phyloP scores from a whole-genome alignment of 2,329 filamentous ascomycete species.

The Trichoderma sp. region DNA sequence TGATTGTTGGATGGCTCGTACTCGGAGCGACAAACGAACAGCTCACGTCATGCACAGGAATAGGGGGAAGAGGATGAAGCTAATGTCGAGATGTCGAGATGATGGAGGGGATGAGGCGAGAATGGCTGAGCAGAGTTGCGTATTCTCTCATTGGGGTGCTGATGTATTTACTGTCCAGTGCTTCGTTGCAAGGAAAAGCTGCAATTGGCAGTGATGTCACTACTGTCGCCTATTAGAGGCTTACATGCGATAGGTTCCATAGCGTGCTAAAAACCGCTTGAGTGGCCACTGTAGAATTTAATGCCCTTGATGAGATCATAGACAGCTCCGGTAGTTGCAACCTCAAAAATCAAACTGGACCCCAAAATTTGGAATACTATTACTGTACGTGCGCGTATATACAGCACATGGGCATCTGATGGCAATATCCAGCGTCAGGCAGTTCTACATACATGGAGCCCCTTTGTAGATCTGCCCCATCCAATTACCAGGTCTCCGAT shows the following conservation, averaged over 20 bases:
- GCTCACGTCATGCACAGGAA: conserved; percentile 7
- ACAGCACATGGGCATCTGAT: neutral
- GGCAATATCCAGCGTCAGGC: neutral
- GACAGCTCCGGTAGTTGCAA: neutral
- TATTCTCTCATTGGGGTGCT: neutral
- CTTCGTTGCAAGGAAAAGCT: neutral
- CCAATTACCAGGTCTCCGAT: neutral
- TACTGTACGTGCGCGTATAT: neutral
- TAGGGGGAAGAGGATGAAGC: neutral
- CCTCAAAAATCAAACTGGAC: neutral
- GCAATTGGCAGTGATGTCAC: conserved; percentile 17
- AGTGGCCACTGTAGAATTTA: neutral
- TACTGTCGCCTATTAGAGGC: neutral
- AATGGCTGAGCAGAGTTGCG: neutral
- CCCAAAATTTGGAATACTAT: neutral
- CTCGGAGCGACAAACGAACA: conserved; percentile 11
- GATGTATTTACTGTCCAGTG: neutral
- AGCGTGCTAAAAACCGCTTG: neutral
- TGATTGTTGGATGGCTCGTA: conserved; percentile 8
- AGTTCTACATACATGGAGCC: neutral
- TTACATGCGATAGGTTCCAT: neutral
- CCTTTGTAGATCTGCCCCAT: neutral
- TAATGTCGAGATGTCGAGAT: neutral
- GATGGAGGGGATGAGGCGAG: neutral
- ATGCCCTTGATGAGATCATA: neutral